Conservation (phyloP, 2,329 filamentous ascomycete genomes). For the Clonostachys sp. region DNA sequence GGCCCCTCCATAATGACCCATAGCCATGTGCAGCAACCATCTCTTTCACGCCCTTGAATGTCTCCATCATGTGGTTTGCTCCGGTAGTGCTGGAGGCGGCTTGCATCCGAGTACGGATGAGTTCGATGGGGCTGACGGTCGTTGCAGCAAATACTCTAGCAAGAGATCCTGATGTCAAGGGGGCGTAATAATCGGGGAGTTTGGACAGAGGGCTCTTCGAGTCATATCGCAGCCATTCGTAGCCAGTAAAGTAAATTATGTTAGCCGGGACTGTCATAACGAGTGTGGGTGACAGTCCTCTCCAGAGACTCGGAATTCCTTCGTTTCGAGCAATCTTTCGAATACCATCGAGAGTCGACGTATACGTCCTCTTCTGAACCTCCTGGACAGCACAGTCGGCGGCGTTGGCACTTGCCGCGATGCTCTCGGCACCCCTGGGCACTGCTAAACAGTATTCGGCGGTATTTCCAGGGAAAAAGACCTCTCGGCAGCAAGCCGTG, state of each 20-base stretch:
- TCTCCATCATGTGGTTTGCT: conserved; percentile 72
- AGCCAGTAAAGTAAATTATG: conserved; percentile 98
- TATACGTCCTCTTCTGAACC: conserved; percentile 76
- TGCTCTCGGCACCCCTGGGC: conserved; percentile 36
- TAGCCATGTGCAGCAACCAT: conserved; percentile 80
- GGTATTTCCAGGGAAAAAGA: conserved; percentile 91
- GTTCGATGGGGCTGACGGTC: conserved; percentile 84
- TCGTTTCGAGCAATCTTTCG: conserved; percentile 95
- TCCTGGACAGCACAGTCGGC: conserved; percentile 84
- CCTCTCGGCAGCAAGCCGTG: conserved; percentile 91
- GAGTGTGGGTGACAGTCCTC: conserved; percentile 88
- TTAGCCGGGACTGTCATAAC: conserved; percentile 93
- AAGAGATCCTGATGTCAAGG: conserved; percentile 72
- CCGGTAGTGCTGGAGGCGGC: conserved; percentile 57
- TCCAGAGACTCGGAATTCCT: conserved; percentile 81
- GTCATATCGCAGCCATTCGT: conserved; percentile 86
- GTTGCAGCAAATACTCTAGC: conserved; percentile 79
- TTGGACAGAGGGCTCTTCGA: conserved; percentile 65
- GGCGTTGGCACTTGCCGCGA: conserved; percentile 31
- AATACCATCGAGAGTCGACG: conserved; percentile 85
- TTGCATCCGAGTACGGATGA: conserved; percentile 90
- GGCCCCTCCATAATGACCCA: conserved; percentile 79
- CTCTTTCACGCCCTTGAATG: conserved; percentile 67
- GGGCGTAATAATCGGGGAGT: conserved; percentile 65
- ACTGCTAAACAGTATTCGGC: conserved; percentile 76